Conservation (phyloP, 2,329 filamentous ascomycete species). For the Fusarium sp. region DNA sequence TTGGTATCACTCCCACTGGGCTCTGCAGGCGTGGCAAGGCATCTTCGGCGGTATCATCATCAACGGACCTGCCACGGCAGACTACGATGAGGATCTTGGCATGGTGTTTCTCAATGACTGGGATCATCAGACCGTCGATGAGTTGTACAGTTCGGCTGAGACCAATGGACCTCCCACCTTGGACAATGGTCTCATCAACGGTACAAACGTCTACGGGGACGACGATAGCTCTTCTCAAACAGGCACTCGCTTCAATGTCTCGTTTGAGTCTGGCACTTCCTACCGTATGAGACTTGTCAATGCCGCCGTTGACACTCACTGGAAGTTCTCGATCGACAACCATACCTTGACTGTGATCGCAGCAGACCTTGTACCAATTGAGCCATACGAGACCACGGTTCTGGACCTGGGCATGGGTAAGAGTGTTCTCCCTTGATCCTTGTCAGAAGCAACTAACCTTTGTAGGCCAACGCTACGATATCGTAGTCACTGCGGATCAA, state of each 20-base stretch:
- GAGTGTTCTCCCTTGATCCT: accelerated
- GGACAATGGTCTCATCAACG: slow-evolving; percentile 59
- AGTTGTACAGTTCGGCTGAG: slow-evolving; percentile 44
- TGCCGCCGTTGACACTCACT: slow-evolving; percentile 54
- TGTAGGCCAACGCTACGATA: slow-evolving; percentile 58
- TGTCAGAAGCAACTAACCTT: accelerated
- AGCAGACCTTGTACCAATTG: slow-evolving; percentile 67
- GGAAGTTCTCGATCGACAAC: slow-evolving; percentile 64
- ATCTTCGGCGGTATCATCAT: slow-evolving; percentile 70
- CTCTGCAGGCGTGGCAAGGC: slow-evolving; percentile 61
- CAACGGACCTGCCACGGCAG: slow-evolving; percentile 65
- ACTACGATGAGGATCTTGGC: slow-evolving; percentile 73
- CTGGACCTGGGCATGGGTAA: slow-evolving; percentile 33
- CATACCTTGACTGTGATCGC: slow-evolving; percentile 68
- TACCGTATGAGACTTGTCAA: slow-evolving; percentile 63
- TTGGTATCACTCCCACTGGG: slow-evolving; percentile 72
- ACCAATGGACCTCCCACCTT: slow-evolving; percentile 49
- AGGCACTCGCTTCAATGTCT: slow-evolving; percentile 51
- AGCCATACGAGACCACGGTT: slow-evolving; percentile 61
- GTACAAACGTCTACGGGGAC: slow-evolving; percentile 52
- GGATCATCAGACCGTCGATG: slow-evolving; percentile 58
- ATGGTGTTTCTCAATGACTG: slow-evolving; percentile 68
- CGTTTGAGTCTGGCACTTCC: slow-evolving; percentile 54
- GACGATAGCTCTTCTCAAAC: slow-evolving; percentile 34
- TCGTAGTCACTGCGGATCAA: slow-evolving; percentile 56